Conservation (phyloP, 1,284 basidiomycete genomes). For the Sutorius eximius region DNA sequence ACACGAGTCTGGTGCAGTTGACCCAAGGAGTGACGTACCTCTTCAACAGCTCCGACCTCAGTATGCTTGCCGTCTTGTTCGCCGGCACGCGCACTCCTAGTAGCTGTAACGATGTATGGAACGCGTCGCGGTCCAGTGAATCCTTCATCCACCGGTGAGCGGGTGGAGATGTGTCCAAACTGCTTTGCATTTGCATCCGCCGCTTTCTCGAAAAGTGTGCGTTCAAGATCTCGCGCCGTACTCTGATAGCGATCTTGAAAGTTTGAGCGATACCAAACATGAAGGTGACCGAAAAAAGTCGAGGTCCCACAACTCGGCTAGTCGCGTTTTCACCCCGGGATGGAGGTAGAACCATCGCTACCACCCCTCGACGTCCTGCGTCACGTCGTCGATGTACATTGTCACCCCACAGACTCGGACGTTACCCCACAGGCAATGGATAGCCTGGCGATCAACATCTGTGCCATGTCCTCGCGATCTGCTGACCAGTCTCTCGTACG, state of each 20-base stretch:
- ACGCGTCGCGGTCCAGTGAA: constrained; percentile 61
- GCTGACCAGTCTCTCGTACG: constrained; percentile 66
- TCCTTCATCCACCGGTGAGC: constrained; percentile 43
- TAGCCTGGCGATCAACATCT: constrained; percentile 58
- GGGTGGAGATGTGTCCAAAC: constrained; percentile 59
- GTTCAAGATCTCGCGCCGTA: constrained; percentile 8
- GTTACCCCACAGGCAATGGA: constrained; percentile 49
- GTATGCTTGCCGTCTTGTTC: constrained; percentile 51
- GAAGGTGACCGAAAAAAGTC: background rate
- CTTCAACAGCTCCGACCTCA: constrained; percentile 56
- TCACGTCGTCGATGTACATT: constrained; percentile 76
- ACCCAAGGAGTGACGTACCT: constrained; percentile 45
- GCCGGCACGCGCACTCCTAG: constrained; percentile 67
- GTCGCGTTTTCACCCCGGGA: background rate
- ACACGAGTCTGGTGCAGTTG: background rate
- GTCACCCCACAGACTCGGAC: constrained; percentile 74
- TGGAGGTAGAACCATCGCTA: constrained; percentile 3
- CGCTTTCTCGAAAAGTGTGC: constrained; percentile 1
- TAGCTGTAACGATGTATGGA: constrained; percentile 62
- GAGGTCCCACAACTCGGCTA: background rate
- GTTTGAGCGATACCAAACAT: constrained; percentile 22
- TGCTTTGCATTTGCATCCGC: constrained; percentile 25
- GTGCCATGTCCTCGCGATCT: constrained; percentile 69
- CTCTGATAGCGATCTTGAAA: constrained; percentile 5
- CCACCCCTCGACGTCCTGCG: constrained; percentile 46